Evolutionary conservation across 257 asterid species (phyloP).

Genomic region (Ilex asprella): DNA sequence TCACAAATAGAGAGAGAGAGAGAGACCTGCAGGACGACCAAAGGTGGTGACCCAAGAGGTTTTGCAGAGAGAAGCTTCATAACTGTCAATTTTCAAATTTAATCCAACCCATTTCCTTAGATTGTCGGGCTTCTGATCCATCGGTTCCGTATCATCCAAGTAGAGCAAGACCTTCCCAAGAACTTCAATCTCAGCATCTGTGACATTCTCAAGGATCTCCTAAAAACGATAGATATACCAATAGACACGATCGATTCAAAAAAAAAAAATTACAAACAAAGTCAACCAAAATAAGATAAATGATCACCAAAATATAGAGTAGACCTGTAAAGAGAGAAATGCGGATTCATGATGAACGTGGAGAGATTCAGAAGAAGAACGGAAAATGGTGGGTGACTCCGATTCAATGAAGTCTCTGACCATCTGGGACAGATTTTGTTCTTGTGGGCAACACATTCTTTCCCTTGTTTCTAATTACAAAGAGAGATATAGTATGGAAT

Average conservation of each 20-base stretch:
- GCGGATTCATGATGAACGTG: conserved; percentile 23
- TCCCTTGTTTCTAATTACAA: background rate
- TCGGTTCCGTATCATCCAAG: conserved; percentile 17
- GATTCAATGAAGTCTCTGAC: conserved; percentile 25
- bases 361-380: conserved; percentile 16
- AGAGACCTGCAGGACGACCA: conserved; percentile 37
- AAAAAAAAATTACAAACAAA: background rate
- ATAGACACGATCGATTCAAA: background rate
- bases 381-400: conserved; percentile 13
- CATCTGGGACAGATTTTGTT: conserved; percentile 24
- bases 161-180: conserved; percentile 33
- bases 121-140: conserved; percentile 22
- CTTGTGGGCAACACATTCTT: conserved; percentile 4
- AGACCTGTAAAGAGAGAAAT: conserved; percentile 30
- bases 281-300: background rate
- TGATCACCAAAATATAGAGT: background rate
- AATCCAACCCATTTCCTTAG: conserved; percentile 35
- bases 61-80: conserved; percentile 48
- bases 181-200: conserved; percentile 43
- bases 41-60: conserved; percentile 50
- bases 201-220: conserved; percentile 43
- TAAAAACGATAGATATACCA: background rate
- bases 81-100: conserved; percentile 39
- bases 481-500: too few relatives aligned
- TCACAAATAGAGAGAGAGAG: background rate